Conservation (phyloP, 2,329 filamentous ascomycete genomes). For the Periconia sp. region DNA sequence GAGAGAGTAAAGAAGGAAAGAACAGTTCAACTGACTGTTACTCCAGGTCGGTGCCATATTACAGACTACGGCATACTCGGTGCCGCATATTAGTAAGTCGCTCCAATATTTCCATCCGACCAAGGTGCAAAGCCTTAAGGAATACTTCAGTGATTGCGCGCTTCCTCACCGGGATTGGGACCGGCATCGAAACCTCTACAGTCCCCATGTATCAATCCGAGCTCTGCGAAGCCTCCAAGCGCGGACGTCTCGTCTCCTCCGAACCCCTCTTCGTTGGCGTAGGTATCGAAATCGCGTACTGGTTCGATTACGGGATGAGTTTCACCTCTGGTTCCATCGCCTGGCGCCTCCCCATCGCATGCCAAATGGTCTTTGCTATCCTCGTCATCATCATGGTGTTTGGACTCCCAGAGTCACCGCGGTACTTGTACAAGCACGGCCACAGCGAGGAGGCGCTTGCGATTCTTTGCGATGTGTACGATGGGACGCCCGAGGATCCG, state of each 20-base stretch:
- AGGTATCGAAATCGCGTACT: conserved; percentile 53
- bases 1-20: background rate
- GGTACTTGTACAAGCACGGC: conserved; percentile 30
- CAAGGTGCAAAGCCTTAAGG: background rate
- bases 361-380: conserved; percentile 48
- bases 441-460: conserved; percentile 51
- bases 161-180: conserved; percentile 55
- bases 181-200: conserved; percentile 57
- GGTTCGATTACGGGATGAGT: conserved; percentile 42
- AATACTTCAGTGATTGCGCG: conserved; percentile 46
- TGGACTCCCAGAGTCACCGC: conserved; percentile 28
- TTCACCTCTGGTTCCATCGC: conserved; percentile 46
- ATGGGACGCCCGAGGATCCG: conserved; percentile 51
- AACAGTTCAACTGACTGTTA: conserved; percentile 6
- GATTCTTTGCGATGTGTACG: conserved; percentile 54
- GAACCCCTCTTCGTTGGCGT: conserved; percentile 54
- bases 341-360: conserved; percentile 52
- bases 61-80: conserved; percentile 36
- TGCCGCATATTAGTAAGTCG: conserved; percentile 45
- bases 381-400: conserved; percentile 48
- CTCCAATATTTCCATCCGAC: background rate
- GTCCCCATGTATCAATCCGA: conserved; percentile 58
- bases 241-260: conserved; percentile 62
- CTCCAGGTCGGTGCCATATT: conserved; percentile 37
- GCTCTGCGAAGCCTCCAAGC: conserved; percentile 56